Evolutionary conservation across 2,329 filamentous ascomycete genomes (phyloP).

Genomic region (Penicillium palitans): DNA sequence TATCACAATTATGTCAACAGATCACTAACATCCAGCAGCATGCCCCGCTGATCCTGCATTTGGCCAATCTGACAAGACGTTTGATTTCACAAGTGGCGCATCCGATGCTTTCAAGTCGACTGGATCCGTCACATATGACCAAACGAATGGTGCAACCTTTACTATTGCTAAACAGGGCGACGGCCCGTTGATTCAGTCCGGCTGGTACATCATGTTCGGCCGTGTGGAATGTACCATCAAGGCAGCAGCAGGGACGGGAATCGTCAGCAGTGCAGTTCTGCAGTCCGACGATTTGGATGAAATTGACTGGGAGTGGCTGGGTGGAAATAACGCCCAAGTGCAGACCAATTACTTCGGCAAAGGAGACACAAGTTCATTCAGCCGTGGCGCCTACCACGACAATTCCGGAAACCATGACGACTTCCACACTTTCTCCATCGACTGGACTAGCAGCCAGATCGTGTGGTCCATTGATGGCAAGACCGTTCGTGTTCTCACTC

Average conservation of each 20-base stretch:
- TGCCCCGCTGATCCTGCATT: slow-evolving; percentile 79
- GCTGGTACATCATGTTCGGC: slow-evolving; percentile 99
- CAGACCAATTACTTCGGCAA: slow-evolving; percentile 98
- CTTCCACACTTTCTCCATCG: slow-evolving; percentile 85
- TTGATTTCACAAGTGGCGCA: slow-evolving; percentile 77
- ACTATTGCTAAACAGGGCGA: slow-evolving; percentile 77
- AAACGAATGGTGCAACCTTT: slow-evolving; percentile 74
- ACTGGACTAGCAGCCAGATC: slow-evolving; percentile 85
- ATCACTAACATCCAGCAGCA: slow-evolving; percentile 37
- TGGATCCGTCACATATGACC: slow-evolving; percentile 68
- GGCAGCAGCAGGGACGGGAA: slow-evolving; percentile 82
- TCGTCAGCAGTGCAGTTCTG: slow-evolving; percentile 88
- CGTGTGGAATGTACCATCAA: slow-evolving; percentile 83
- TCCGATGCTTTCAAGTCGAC: slow-evolving; percentile 76
- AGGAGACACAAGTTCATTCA: slow-evolving; percentile 79
- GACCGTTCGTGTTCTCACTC: slow-evolving; percentile 72
- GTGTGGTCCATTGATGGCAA: slow-evolving; percentile 81
- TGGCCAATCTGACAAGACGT: slow-evolving; percentile 69
- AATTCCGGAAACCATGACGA: slow-evolving; percentile 66
- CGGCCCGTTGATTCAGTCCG: slow-evolving; percentile 78
- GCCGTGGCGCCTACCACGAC: slow-evolving; percentile 79
- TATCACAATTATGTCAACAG: neutral
- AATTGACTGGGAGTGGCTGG: slow-evolving; percentile 97
- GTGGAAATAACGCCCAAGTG: slow-evolving; percentile 71
- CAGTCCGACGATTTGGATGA: slow-evolving; percentile 92